Conservation (phyloP, 2,329 filamentous ascomycete genomes). For the Rhinocladiella mackenziei region DNA sequence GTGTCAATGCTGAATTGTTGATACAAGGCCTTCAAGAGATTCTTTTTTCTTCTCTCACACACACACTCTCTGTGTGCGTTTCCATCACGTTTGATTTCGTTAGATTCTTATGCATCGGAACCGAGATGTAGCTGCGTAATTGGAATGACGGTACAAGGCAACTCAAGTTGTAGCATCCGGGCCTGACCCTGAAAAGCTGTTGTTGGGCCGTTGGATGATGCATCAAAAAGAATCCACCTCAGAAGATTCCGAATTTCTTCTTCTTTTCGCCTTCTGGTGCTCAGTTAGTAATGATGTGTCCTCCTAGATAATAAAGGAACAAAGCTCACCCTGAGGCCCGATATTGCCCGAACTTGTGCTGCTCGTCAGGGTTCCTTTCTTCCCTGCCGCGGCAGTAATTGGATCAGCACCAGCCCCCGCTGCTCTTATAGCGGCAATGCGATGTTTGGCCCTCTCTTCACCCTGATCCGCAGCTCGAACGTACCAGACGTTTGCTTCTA, state of each 20-base stretch:
- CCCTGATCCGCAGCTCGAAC: conserved; percentile 90
- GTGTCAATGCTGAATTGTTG: background rate
- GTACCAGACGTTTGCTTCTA: conserved; percentile 98
- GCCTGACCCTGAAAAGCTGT: background rate
- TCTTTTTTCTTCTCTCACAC: background rate
- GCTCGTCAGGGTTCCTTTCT: conserved; percentile 15
- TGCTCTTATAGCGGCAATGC: conserved; percentile 78
- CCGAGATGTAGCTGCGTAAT: too few species aligned
- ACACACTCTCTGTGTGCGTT: too few species aligned
- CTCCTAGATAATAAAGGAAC: background rate
- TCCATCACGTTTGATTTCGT: too few species aligned
- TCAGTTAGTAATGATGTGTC: conserved; percentile 6
- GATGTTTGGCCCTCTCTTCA: conserved; percentile 82
- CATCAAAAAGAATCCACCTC: conserved; percentile 17
- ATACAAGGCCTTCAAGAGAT: background rate
- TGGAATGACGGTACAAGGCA: too few species aligned
- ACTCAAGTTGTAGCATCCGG: too few species aligned
- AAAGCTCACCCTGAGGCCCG: conserved; percentile 22
- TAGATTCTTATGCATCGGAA: too few species aligned
- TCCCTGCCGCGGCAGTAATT: conserved; percentile 27
- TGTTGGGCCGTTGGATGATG: background rate
- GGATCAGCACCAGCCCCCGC: conserved; percentile 61
- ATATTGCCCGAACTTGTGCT: conserved; percentile 21
- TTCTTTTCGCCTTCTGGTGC: conserved; percentile 29
- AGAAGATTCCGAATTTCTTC: conserved; percentile 33